Evolutionary conservation across 1,284 basidiomycete genomes (phyloP), one percentile per base, ranked within the genome.

Genomic region (Athelia psychrophila): DNA sequence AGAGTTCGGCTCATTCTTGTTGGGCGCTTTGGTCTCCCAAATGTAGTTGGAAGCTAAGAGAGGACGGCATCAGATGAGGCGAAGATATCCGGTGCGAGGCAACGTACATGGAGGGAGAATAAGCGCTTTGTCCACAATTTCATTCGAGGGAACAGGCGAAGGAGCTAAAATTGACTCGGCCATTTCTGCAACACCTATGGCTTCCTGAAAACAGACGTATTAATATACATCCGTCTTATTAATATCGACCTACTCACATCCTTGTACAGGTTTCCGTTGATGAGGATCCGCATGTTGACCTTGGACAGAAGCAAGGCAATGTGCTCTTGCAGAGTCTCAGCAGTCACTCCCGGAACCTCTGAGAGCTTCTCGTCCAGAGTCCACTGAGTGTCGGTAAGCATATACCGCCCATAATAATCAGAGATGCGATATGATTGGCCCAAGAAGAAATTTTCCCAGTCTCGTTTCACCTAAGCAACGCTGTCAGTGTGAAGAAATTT

Each of bases 1-100:
- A 16, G 88, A 92, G 74, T 99, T 99, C 48, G 88, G 75, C 70
- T 99, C 92, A 60, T 91, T 85, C 3, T 84, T 78, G 68, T 99
- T 98, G 15, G 84, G 83, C n/a, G 97, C 85, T 0, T 79, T 74
- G 10, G 81, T 65, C 15, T 81, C 75, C 80, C 86, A 91, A 48
- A 88, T 76, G 60, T 80, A 79, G 67, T 96, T 88, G 52, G 83
- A 83, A 33, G 78, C 86, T 93, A 60, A 15, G 49, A 15, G 49
- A 30, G 55, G 53, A 46, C 27, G 13, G 5, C 27, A 25, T 24
- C n/a, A 40, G 42, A 46, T n/a, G 20, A 18, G 44, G 27, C 13
- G 44, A 47, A 52, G 48, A 30, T 23, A 44, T 49, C 20, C 13
- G 18, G 32, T 23, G 25, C 27, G 27, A 13, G 27, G 13, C 6